Evolutionary conservation across 2,329 filamentous ascomycete species (phyloP), one percentile per base, ranked within the genome.

Genomic region (Thielaviopsis ethacetica): DNA sequence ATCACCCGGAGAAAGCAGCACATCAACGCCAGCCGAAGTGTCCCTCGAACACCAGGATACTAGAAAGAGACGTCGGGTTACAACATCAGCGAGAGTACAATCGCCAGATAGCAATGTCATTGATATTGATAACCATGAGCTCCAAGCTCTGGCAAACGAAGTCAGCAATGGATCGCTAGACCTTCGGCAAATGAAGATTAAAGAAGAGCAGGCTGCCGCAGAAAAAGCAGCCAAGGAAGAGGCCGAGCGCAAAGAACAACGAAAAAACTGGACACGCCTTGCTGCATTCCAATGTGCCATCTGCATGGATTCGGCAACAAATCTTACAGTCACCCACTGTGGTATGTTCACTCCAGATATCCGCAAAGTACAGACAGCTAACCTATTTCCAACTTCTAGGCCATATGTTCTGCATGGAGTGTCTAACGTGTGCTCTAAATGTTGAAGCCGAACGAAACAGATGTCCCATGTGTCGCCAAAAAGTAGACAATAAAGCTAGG

Each of bases 401-500:
- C 10, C 82, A 85, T 65, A 70, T 85, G 2, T 85, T 83, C 66
- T 85, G 82, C 63, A 76, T 78, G 53, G 74, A 78, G 59, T 85
- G 82, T 65, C 72, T 85, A 1, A 79, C 83, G 64, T 76, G 77
- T 12, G 78, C 82, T 4, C 73, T 85, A 1, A 70, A 80, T 60
- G 79, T 80, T 34, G 77, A 81, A 57, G 69, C 69, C 1, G 74
- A 72, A n/a, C 78, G 75, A 59, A 78, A 77, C 54, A 76, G 77
- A 58, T 85, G 82, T 60, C 82, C 82, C 0, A 82, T 85, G 63
- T 85, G 82, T 67, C 75, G 82, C 34, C 73, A 80, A 53, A 79
- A 79, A 59, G 73, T 85, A 51, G 79, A 80, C 58, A 71, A 72
- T 50, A 74, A 73, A 62, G 65, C 71, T 4, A 71, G 71, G 56